Conservation (phyloP, 257 asterid species). For the Solanum rostratum region DNA sequence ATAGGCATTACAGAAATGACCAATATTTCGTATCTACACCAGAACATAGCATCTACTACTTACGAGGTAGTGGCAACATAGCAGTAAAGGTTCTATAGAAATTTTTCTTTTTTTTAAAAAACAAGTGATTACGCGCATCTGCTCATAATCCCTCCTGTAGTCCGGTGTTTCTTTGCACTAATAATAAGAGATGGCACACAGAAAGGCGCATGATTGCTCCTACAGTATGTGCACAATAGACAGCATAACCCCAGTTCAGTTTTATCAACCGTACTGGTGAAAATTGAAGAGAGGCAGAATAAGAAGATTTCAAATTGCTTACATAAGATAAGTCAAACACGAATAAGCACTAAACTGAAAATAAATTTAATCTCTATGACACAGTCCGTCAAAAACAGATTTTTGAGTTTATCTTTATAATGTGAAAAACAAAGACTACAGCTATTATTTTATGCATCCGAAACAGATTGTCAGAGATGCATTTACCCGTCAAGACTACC, state of each 20-base stretch:
- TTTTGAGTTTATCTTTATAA: not conserved
- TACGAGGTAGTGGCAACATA: no score
- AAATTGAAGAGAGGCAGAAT: not conserved
- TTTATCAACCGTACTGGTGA: not conserved
- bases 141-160: not conserved
- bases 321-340: not conserved
- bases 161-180: not conserved
- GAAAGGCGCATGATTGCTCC: not conserved
- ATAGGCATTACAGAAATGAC: not conserved
- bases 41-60: not conserved
- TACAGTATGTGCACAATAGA: not conserved
- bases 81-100: not conserved
- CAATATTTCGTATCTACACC: not conserved
- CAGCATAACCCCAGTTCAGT: not conserved
- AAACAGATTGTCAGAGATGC: constrained; percentile 18
- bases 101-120: no score
- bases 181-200: not conserved
- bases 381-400: not conserved
- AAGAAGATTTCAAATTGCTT: not conserved
- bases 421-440: not conserved
- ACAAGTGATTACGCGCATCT: not conserved
- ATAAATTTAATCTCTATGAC: not conserved
- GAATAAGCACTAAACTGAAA: not conserved
- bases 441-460: not conserved
- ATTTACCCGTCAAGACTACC: constrained; percentile 21